These are phyloP conservation scores for Solanum hybrid DNA, from an alignment of 305 asterid species.

Conservation along the genomic window DNA sequence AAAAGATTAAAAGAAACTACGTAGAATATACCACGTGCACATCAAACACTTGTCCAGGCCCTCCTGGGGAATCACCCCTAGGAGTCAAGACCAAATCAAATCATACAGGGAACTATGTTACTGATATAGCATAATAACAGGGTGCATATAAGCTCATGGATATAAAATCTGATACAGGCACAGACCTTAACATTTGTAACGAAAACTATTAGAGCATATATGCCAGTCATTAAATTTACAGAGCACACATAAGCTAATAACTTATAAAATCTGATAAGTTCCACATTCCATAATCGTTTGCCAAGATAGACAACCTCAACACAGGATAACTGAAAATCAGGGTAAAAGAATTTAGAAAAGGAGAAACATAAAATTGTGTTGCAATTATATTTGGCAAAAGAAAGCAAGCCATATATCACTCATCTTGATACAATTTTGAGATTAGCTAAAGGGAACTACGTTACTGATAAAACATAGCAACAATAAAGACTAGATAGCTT, in stretches of 20 bases:
- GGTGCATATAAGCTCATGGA: not conserved
- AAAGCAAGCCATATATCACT: not conserved
- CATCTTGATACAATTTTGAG: not conserved
- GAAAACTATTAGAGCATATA: not conserved
- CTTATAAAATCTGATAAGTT: not conserved
- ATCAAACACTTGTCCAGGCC: not conserved
- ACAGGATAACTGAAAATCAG: not conserved
- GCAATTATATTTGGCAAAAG: not conserved
- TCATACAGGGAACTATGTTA: not conserved
- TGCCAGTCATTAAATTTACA: not conserved
- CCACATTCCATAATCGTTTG: not conserved
- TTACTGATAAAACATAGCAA: not conserved
- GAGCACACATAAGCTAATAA: not conserved
- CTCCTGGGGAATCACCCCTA: not conserved
- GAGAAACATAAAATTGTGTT: not conserved
- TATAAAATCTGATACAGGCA: not conserved
- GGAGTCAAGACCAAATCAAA: not conserved
- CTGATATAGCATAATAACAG: not conserved
- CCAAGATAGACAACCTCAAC: not conserved
- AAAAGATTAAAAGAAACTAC: not conserved
- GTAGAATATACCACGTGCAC: not conserved
- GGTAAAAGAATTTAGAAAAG: not conserved
- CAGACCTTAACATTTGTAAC: not conserved
- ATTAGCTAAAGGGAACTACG: not conserved
- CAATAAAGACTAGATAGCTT: not conserved